Conservation (phyloP, 1,139 yeast genomes). For the Arxiozyma heterogenica region DNA sequence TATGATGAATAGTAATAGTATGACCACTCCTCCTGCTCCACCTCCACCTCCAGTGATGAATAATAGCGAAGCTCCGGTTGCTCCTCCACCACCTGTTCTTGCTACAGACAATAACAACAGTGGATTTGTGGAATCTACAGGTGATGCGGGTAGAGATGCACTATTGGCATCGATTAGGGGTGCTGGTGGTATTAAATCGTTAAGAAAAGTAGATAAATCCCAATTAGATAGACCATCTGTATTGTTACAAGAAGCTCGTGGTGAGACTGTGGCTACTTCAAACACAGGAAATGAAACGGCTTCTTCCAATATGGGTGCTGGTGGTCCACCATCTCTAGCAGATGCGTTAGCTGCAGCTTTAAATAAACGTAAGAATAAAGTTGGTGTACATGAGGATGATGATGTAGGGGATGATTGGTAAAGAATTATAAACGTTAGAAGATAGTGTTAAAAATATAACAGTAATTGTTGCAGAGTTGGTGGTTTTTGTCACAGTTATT, state of each 20-base stretch:
- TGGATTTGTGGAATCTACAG: constrained; percentile 31
- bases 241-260: constrained; percentile 60
- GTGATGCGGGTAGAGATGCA: constrained; percentile 66
- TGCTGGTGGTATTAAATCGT: constrained; percentile 59
- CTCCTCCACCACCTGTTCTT: constrained; percentile 34
- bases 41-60: constrained; percentile 16
- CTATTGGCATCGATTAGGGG: constrained; percentile 78
- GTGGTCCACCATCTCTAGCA: constrained; percentile 46
- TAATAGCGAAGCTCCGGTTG: constrained; percentile 32
- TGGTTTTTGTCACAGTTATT: background rate
- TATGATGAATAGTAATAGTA: constrained; percentile 6
- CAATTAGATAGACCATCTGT: constrained; percentile 74
- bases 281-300: constrained; percentile 30
- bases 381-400: constrained; percentile 67
- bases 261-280: constrained; percentile 30
- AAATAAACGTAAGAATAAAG: constrained; percentile 71
- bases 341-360: constrained; percentile 86
- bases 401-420: constrained; percentile 68
- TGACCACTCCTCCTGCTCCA: constrained; percentile 32
- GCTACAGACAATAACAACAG: constrained; percentile 33
- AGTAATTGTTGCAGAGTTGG: background rate
- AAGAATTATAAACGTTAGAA: background rate
- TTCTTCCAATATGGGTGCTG: constrained; percentile 28
- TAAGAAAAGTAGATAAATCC: constrained; percentile 72
- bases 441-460: no score